phyloP scores from a whole-genome alignment of 2,329 filamentous ascomycete genomes.

The Taxawa tesnikishii region DNA sequence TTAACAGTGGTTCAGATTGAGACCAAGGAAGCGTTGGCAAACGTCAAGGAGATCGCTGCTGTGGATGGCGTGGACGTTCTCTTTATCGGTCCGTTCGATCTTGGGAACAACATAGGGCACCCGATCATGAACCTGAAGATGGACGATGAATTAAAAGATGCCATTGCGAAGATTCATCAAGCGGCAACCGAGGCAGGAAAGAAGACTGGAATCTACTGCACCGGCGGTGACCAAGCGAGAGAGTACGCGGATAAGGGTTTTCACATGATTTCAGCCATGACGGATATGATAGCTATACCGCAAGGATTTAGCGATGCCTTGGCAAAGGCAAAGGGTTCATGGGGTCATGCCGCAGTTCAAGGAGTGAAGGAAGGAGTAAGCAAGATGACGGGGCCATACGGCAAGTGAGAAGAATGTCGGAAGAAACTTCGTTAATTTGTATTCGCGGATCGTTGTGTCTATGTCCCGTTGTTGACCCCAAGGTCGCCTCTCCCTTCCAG shows the following conservation, averaged over 20 bases:
- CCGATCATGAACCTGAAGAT: slow-evolving; percentile 35
- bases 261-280: slow-evolving; percentile 35
- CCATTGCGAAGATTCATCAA: slow-evolving; percentile 38
- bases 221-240: slow-evolving; percentile 37
- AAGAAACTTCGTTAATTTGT: no score
- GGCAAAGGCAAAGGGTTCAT: slow-evolving; percentile 13
- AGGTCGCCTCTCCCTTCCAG: no score
- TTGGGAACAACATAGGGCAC: slow-evolving; percentile 45
- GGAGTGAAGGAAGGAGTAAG: slow-evolving; percentile 12
- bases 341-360: slow-evolving; percentile 13
- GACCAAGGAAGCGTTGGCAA: slow-evolving; percentile 26
- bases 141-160: slow-evolving; percentile 36
- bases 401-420: no score
- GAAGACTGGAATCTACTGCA: slow-evolving; percentile 42
- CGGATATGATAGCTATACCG: slow-evolving; percentile 18
- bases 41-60: slow-evolving; percentile 37
- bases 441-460: no score
- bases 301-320: slow-evolving; percentile 15
- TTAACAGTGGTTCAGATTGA: slow-evolving; percentile 39
- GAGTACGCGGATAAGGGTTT: slow-evolving; percentile 42
- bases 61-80: slow-evolving; percentile 41
- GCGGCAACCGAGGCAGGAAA: slow-evolving; percentile 42
- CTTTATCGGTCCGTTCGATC: slow-evolving; percentile 43
- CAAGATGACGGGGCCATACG: slow-evolving; percentile 8
- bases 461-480: no score